These are phyloP conservation scores for Nicotiana paniculata DNA, from an alignment of 257 asterid species.

Conservation along the genomic window DNA sequence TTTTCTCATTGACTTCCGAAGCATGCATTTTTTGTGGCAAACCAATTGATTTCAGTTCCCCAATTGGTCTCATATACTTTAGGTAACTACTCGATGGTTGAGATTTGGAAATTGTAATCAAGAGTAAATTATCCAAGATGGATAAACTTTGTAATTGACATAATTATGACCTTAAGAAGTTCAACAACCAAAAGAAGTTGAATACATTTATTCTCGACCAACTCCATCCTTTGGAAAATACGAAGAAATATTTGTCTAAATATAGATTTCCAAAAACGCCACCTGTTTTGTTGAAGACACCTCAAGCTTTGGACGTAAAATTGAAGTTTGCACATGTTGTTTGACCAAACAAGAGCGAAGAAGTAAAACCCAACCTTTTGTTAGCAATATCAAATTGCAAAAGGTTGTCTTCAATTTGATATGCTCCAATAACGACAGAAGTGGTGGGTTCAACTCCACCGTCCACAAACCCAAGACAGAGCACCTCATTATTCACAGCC, in stretches of 20 bases:
- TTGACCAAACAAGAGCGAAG: too few species aligned
- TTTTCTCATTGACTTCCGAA: too few species aligned
- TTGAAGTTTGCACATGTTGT: too few species aligned
- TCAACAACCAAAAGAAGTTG: not conserved
- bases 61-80: too few species aligned
- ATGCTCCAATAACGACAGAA: slow-evolving; percentile 33
- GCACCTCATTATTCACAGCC: slow-evolving; percentile 7
- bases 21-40: too few species aligned
- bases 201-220: not conserved
- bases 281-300: not conserved
- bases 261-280: not conserved
- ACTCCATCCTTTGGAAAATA: not conserved
- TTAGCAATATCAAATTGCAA: too few species aligned
- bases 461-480: not conserved
- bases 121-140: too few species aligned
- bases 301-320: too few species aligned
- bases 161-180: not conserved
- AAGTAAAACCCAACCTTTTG: slow-evolving; percentile 30
- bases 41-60: too few species aligned
- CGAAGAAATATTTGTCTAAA: not conserved
- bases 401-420: too few species aligned
- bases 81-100: too few species aligned
- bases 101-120: too few species aligned
- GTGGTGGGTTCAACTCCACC: slow-evolving; percentile 15
- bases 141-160: not conserved